Evolutionary conservation across 1,139 yeast species (phyloP).

Genomic region (Geotrichum histeridarum): DNA sequence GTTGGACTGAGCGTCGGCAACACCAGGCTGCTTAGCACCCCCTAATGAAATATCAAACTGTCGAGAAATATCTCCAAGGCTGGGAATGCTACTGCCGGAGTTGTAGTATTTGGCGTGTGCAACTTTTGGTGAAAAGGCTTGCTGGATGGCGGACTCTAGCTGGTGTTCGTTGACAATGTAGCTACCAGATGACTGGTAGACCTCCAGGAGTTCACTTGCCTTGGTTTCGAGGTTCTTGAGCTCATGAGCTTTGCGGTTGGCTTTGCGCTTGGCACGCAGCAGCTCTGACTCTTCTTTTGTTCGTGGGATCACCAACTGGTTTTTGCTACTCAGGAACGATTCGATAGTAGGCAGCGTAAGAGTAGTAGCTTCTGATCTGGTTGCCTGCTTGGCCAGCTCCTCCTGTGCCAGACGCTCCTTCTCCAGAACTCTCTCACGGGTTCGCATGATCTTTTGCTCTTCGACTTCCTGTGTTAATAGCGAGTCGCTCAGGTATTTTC

Average conservation of each 20-base stretch:
- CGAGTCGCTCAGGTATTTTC: conserved; percentile 64
- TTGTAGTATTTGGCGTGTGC: conserved; percentile 12
- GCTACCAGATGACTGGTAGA: conserved; percentile 65
- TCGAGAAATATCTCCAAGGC: conserved; percentile 5
- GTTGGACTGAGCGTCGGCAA: conserved; percentile 11
- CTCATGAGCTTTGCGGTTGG: conserved; percentile 47
- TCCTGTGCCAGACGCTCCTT: conserved; percentile 37
- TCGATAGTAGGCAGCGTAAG: conserved; percentile 80
- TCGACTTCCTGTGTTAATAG: conserved; percentile 56
- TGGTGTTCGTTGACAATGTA: conserved; percentile 64
- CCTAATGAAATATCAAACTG: conserved; percentile 6
- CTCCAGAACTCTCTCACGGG: conserved; percentile 28
- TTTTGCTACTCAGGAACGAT: conserved; percentile 38
- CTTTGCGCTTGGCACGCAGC: conserved; percentile 48
- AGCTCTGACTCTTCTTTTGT: conserved; percentile 58
- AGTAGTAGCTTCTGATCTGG: conserved; percentile 47
- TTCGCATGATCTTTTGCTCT: conserved; percentile 37
- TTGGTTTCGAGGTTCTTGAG: conserved; percentile 44
- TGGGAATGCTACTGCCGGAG: conserved; percentile 7
- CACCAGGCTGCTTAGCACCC: conserved; percentile 1
- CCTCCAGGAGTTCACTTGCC: conserved; percentile 55
- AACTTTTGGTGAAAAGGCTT: conserved; percentile 43
- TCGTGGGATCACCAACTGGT: conserved; percentile 59
- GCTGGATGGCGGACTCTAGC: conserved; percentile 51
- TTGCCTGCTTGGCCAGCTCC: conserved; percentile 25